Evolutionary conservation across 805 yeast genomes (phyloP), one percentile per base, ranked within the genome.

Genomic region (Sporopachydermia quercuum): DNA sequence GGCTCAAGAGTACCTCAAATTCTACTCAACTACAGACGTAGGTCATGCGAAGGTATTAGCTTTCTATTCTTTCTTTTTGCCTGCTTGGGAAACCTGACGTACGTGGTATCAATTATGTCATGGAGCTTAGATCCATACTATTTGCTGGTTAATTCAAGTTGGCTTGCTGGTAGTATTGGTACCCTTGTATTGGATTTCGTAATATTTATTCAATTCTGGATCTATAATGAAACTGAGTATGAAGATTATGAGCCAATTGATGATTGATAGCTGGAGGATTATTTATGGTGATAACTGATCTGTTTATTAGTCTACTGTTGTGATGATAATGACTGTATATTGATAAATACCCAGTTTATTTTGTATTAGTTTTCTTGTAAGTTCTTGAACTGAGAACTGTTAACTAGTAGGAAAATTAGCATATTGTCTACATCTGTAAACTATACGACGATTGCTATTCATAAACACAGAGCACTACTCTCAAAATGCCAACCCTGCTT

Each of bases 1-100:
- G 94, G 95, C 2, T 87, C 97, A 14, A 68, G 98, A 49, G 60
- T 91, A 18, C 98, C 98, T 1, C 98, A 91, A 61, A 84, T 91
- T 40, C 56, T 84, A 43, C 67, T 89, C 44, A 91, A 91, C 60
- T 84, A 69, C 53, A 68, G 78, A 55, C 71, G 96, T 53, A 87
- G 86, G 60, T 80, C 94, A 2, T 86, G 96, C 55, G 97, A 91
- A 45, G 97, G 97, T 16, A 82, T 89, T 38, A 84, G 95, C 6
- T 84, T 91, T 53, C 68, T 89, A 67, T 89, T 91, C 60, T 89
- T 89, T 61, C 62, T 91, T 16, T 89, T 91, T 66, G 97, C 98
- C 15, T 86, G 96, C 56, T 63, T 89, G 42, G 98, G 98, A 37
- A 91, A 89, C 56, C 64, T 83, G 52, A 84, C 96, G 1, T 91